Evolutionary conservation across 306 rosid species (phyloP).

Genomic region (Cajanus cajan): DNA sequence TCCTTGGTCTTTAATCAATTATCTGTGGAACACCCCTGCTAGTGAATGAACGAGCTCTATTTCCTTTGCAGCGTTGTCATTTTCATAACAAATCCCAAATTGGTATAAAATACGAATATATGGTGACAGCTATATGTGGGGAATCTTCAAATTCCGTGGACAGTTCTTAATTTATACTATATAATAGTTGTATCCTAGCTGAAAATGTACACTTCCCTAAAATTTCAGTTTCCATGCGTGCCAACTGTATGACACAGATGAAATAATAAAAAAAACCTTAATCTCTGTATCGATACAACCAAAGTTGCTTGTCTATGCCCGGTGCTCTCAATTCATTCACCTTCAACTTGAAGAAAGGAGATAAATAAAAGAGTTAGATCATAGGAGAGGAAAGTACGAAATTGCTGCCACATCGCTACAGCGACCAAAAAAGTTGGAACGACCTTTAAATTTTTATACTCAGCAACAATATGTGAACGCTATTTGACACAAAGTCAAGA

Average conservation of each 20-base stretch:
- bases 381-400: background rate
- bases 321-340: background rate
- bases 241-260: slow-evolving; percentile 28
- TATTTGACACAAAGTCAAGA: too few relatives aligned
- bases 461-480: too few relatives aligned
- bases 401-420: background rate
- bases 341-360: background rate
- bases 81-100: slow-evolving; percentile 10
- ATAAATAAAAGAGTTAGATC: background rate
- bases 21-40: slow-evolving; percentile 10
- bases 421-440: too few relatives aligned
- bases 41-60: background rate
- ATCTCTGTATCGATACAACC: background rate
- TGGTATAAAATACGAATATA: background rate
- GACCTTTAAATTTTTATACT: too few relatives aligned
- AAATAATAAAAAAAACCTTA: slow-evolving; percentile 16
- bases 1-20: slow-evolving; percentile 9
- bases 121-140: slow-evolving; percentile 27
- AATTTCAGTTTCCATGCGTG: slow-evolving; percentile 1
- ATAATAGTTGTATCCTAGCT: background rate
- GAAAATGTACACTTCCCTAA: slow-evolving; percentile 14
- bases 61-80: slow-evolving; percentile 31
- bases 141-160: slow-evolving; percentile 25
- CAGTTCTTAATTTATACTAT: background rate
- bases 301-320: background rate